These are phyloP conservation scores for Pyricularia pennisetigena DNA, from an alignment of 2,329 filamentous ascomycete species.

Conservation along the genomic window DNA sequence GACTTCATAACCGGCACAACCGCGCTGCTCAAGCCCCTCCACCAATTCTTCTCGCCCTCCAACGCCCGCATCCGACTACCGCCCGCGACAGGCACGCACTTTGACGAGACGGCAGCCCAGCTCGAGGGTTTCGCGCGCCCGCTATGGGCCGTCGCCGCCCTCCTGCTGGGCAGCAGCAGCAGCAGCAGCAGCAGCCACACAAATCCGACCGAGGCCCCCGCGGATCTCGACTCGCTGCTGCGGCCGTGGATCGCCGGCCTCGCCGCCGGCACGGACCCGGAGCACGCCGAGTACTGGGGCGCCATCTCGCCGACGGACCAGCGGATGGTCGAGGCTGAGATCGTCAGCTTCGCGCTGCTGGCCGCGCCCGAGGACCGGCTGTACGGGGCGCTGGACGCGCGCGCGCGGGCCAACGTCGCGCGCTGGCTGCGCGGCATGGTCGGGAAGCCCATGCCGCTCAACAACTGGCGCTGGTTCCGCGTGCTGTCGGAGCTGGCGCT, in stretches of 20 bases:
- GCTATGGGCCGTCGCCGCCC: slow-evolving; percentile 16
- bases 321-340: slow-evolving; percentile 44
- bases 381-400: slow-evolving; percentile 6
- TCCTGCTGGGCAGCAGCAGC: slow-evolving; percentile 4
- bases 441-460: slow-evolving; percentile 9
- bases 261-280: slow-evolving; percentile 21
- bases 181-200: too few species aligned
- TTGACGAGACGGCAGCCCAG: slow-evolving; percentile 33
- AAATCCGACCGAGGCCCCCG: not conserved
- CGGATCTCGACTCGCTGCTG: not conserved
- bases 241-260: slow-evolving; percentile 21
- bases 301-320: slow-evolving; percentile 34
- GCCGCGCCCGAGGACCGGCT: slow-evolving; percentile 29
- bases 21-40: slow-evolving; percentile 23
- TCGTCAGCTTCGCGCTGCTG: slow-evolving; percentile 37
- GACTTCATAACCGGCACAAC: slow-evolving; percentile 24
- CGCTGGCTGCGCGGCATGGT: slow-evolving; percentile 10
- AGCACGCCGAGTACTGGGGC: slow-evolving; percentile 34
- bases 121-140: slow-evolving; percentile 34
- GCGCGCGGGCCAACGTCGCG: slow-evolving; percentile 15
- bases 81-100: slow-evolving; percentile 26
- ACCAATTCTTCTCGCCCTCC: slow-evolving; percentile 19
- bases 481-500: slow-evolving; percentile 11
- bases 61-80: slow-evolving; percentile 26
- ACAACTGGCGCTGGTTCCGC: slow-evolving; percentile 13